phyloP scores from a whole-genome alignment of 768 basidiomycete species.

The Tephrocybe rancida region DNA sequence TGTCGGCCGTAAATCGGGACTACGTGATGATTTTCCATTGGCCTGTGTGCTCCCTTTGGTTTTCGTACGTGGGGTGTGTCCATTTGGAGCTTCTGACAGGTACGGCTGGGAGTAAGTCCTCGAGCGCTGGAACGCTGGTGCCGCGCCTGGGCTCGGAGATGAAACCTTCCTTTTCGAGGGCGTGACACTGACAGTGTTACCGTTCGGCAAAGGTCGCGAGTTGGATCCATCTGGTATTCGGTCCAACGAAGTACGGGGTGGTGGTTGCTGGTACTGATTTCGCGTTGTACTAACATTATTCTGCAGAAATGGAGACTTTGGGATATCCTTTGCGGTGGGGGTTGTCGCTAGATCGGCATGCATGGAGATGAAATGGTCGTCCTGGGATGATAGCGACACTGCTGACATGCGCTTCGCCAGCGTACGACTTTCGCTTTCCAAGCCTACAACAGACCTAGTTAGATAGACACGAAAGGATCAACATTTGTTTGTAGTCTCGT shows the following conservation, averaged over 20 bases:
- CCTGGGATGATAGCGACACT: conserved; percentile 62
- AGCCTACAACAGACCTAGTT: conserved; percentile 46
- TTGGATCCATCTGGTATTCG: conserved; percentile 20
- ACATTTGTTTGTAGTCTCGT: conserved; percentile 28
- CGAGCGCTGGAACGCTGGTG: conserved; percentile 44
- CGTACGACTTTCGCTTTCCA: conserved; percentile 80
- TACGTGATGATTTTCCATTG: conserved; percentile 47
- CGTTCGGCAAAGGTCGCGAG: conserved; percentile 27
- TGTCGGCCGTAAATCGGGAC: conserved; percentile 47
- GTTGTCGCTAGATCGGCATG: conserved; percentile 14
- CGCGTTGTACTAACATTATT: conserved; percentile 20
- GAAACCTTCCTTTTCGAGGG: conserved; percentile 31
- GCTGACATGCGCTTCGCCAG: conserved; percentile 78
- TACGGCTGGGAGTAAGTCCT: conserved; percentile 72
- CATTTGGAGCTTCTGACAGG: conserved; percentile 37
- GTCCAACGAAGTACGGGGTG: conserved; percentile 16
- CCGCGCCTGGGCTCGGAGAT: conserved; percentile 15
- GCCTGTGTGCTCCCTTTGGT: conserved; percentile 26
- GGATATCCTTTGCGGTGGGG: conserved; percentile 7
- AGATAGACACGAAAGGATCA: conserved; percentile 7
- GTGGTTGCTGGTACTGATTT: conserved; percentile 13
- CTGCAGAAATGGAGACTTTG: conserved; percentile 22
- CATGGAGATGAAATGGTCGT: conserved; percentile 34
- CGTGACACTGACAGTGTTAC: conserved; percentile 20
- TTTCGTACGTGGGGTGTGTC: conserved; percentile 30